A percentile compares a stretch with the other conserved stretches of the same genome.
phyloP scores from a whole-genome alignment of 116 monocot genomes.

The Cymodocea nodosa region DNA sequence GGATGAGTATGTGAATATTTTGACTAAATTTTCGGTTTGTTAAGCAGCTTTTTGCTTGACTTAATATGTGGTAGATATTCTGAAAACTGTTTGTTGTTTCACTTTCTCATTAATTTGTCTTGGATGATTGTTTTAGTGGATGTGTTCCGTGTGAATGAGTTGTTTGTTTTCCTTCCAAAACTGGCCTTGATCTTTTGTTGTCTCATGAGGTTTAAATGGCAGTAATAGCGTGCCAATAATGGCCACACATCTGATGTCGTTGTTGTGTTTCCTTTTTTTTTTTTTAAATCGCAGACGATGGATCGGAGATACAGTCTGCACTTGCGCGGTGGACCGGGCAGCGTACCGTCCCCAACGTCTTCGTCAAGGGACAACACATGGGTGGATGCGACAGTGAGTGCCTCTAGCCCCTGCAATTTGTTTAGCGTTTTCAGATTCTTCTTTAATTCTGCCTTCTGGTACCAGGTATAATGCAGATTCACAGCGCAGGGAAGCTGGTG shows the following conservation, averaged over 20 bases:
- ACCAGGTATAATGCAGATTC: constrained; percentile 28
- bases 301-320: constrained; percentile 54
- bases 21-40: too few species aligned
- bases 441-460: background rate
- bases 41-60: too few species aligned
- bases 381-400: constrained; percentile 68
- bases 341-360: constrained; percentile 69
- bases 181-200: too few species aligned
- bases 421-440: background rate
- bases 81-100: too few species aligned
- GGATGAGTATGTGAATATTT: too few species aligned
- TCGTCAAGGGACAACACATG: constrained; percentile 58
- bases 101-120: too few species aligned
- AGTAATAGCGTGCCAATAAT: too few species aligned
- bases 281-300: constrained; percentile 36
- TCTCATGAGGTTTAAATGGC: too few species aligned
- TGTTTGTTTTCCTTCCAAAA: too few species aligned
- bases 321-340: constrained; percentile 59
- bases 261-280: background rate
- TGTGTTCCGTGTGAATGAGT: too few species aligned
- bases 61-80: too few species aligned
- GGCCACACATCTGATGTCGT: background rate
- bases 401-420: background rate
- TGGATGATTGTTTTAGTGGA: too few species aligned
- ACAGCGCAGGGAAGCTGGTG: constrained; percentile 47